These are phyloP conservation scores for Oenanthe sinensis DNA, from an alignment of 129 eudicot genomes.

Conservation along the genomic window DNA sequence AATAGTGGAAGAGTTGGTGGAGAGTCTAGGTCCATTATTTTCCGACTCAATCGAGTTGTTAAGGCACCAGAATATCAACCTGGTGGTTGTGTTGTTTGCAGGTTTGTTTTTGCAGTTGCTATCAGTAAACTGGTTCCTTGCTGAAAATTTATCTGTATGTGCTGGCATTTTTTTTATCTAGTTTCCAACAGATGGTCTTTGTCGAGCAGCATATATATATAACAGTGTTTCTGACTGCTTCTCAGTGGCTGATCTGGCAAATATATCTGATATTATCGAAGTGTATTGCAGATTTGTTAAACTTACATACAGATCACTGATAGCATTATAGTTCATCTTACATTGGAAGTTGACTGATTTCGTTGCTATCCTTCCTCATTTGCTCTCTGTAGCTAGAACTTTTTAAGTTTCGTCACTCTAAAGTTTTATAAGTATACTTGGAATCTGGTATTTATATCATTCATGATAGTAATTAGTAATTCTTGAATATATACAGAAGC, in stretches of 20 bases:
- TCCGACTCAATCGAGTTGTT: conserved; percentile 74
- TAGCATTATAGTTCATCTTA: neutral
- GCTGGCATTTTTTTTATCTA: neutral
- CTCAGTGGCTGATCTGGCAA: neutral
- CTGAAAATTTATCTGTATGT: neutral
- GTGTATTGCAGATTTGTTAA: neutral
- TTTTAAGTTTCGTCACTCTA: neutral
- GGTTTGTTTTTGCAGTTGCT: conserved; percentile 36
- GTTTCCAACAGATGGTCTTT: neutral
- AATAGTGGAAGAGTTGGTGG: conserved; percentile 43
- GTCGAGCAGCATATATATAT: neutral
- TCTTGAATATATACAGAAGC: neutral
- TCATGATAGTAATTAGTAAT: neutral
- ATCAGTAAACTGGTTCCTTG: neutral
- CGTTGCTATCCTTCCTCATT: neutral
- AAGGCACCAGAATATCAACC: conserved; percentile 63
- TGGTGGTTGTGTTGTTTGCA: conserved; percentile 95
- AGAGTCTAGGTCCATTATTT: conserved; percentile 54
- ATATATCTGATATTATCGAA: neutral
- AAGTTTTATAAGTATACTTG: neutral
- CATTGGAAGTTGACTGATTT: too few relatives aligned
- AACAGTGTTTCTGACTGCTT: neutral
- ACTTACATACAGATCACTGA: neutral
- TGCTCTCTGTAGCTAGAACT: neutral
- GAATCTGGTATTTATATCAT: neutral